A percentile compares a stretch with the other conserved stretches of the same genome.
phyloP scores from a whole-genome alignment of 2,329 filamentous ascomycete genomes.

The Xylogone sp. region DNA sequence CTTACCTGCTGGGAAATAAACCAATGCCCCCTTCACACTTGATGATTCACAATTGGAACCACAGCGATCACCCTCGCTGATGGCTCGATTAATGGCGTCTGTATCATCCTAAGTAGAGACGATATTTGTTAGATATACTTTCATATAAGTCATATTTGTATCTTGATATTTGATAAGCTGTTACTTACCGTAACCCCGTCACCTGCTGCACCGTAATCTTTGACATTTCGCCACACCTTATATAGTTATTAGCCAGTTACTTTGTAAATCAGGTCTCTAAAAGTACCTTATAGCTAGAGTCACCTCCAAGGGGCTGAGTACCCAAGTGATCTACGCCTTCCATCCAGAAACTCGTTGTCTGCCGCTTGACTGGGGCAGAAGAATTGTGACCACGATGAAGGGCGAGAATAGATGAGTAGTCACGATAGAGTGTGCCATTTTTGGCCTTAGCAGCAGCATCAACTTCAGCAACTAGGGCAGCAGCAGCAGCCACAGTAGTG shows the following conservation, averaged over 20 bases:
- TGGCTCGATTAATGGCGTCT: slow-evolving; percentile 6
- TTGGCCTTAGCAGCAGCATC: not conserved
- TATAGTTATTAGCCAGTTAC: no score
- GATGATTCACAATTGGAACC: slow-evolving; percentile 69
- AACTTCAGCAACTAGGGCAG: slow-evolving; percentile 8
- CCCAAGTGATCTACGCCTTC: not conserved
- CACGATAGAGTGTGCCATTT: slow-evolving; percentile 2
- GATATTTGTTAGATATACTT: not conserved
- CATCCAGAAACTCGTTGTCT: slow-evolving; percentile 4
- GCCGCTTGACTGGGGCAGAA: no score
- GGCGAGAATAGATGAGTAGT: no score
- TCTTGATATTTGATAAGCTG: no score
- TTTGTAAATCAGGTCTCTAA: no score
- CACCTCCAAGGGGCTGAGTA: not conserved
- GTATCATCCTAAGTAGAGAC: slow-evolving; percentile 11
- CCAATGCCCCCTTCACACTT: slow-evolving; percentile 72
- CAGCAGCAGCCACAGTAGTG: slow-evolving; percentile 3
- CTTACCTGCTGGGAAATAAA: slow-evolving; percentile 86
- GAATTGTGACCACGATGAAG: no score
- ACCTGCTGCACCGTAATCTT: slow-evolving; percentile 15
- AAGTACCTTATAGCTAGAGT: slow-evolving; percentile 8
- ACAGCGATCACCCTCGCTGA: not conserved
- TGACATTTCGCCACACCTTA: slow-evolving; percentile 16
- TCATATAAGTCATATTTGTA: not conserved
- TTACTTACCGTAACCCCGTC: slow-evolving; percentile 12